A percentile compares a stretch with the other conserved stretches of the same genome.
These are phyloP conservation scores for Fusarium chuoi DNA, from an alignment of 2,329 filamentous ascomycete genomes.

Conservation along the genomic window DNA sequence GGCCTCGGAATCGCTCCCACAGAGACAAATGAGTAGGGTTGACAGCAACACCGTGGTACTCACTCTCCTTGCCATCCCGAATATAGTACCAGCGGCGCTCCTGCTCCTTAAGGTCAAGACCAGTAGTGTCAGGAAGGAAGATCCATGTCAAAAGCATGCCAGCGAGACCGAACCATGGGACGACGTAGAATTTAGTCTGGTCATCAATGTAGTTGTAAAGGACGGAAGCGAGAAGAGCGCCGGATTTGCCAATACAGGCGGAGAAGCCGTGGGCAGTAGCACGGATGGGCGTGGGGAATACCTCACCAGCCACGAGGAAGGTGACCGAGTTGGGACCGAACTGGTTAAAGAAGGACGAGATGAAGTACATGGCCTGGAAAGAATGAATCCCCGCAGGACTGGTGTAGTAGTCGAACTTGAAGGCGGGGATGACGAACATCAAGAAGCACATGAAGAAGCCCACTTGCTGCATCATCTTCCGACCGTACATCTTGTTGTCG, in stretches of 20 bases:
- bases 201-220: conserved; percentile 95
- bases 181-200: conserved; percentile 87
- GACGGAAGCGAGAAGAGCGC: conserved; percentile 86
- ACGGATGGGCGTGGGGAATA: conserved; percentile 94
- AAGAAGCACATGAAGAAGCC: conserved; percentile 95
- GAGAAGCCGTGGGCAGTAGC: conserved; percentile 95
- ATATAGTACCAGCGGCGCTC: conserved; percentile 94
- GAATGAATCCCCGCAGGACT: conserved; percentile 74
- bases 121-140: conserved; percentile 96
- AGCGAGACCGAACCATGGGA: conserved; percentile 93
- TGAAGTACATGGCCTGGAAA: conserved; percentile 99
- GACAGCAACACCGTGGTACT: conserved; percentile 94
- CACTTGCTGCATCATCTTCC: conserved; percentile 95
- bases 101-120: conserved; percentile 96
- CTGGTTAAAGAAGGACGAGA: conserved; percentile 99
- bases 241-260: conserved; percentile 89
- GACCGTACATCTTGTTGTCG: conserved; percentile 95
- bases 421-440: conserved; percentile 91
- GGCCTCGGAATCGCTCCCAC: conserved; percentile 85
- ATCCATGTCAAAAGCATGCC: conserved; percentile 85
- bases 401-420: conserved; percentile 87
- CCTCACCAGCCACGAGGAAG: conserved; percentile 94
- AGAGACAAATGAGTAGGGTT: conserved; percentile 88
- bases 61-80: conserved; percentile 76
- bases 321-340: conserved; percentile 97